A percentile compares a stretch with the other conserved stretches of the same genome.
Conservation (phyloP, 2,329 filamentous ascomycete species). For the Talaromyces sp. region DNA sequence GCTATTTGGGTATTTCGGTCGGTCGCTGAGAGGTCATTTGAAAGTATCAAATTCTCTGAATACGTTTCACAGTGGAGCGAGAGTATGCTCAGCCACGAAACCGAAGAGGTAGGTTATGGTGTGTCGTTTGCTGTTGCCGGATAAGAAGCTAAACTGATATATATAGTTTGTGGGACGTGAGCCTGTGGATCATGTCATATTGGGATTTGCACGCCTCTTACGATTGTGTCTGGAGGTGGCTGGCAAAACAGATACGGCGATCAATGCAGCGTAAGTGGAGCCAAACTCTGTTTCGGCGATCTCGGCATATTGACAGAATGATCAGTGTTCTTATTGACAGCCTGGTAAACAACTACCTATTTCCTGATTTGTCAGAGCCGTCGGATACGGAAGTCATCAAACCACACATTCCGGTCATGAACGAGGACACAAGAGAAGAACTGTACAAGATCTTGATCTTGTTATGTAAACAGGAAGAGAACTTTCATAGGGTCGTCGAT, state of each 20-base stretch:
- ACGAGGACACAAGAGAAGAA: constrained; percentile 52
- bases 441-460: constrained; percentile 57
- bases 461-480: constrained; percentile 49
- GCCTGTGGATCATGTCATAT: constrained; percentile 38
- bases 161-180: constrained; percentile 44
- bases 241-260: constrained; percentile 25
- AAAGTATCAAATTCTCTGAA: constrained; percentile 33
- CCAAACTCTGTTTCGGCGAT: not conserved
- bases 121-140: not conserved
- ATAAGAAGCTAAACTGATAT: constrained; percentile 18
- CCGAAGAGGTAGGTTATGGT: constrained; percentile 34
- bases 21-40: constrained; percentile 36
- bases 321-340: constrained; percentile 42
- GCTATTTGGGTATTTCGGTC: constrained; percentile 40
- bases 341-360: constrained; percentile 62
- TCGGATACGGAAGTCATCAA: constrained; percentile 23
- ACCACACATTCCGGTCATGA: constrained; percentile 47
- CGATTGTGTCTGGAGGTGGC: constrained; percentile 39
- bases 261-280: constrained; percentile 32
- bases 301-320: not conserved
- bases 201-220: constrained; percentile 42
- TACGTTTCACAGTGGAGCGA: constrained; percentile 41
- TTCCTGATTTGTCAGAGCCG: constrained; percentile 49
- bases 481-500: constrained; percentile 51
- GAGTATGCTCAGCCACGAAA: constrained; percentile 40